Conservation (phyloP, 345 rosid genomes). For the Brassica nigra region DNA sequence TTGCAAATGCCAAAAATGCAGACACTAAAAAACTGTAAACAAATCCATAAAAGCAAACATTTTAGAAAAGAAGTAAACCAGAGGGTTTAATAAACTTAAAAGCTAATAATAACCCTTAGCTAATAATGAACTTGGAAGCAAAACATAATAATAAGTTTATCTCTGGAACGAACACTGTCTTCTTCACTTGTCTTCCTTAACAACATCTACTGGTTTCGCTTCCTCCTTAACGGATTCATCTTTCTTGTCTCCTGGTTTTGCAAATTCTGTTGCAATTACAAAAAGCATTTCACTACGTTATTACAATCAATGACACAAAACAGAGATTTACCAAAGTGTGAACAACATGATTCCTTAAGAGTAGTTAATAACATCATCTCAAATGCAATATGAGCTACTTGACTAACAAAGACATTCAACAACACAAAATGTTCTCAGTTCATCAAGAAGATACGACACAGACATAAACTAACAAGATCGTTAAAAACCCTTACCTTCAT, state of each 20-base stretch:
- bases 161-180: not conserved
- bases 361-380: not conserved
- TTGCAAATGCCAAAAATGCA: not conserved
- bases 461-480: constrained; percentile 7
- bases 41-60: constrained; percentile 20
- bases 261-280: constrained; percentile 24
- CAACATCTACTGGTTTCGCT: constrained; percentile 30
- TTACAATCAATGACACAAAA: not conserved
- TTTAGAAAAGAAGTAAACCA: not conserved
- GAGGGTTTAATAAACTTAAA: constrained; percentile 25
- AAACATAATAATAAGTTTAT: constrained; percentile 9
- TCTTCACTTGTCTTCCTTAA: constrained; percentile 39
- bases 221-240: constrained; percentile 18
- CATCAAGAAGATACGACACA: constrained; percentile 9
- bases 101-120: constrained; percentile 6
- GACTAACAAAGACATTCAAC: not conserved
- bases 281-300: not conserved
- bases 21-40: not conserved
- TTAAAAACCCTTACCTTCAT: constrained; percentile 60
- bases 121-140: not conserved
- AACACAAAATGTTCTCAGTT: not conserved
- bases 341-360: not conserved
- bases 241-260: constrained; percentile 27
- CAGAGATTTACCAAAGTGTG: constrained; percentile 2
- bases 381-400: not conserved